phyloP scores from a whole-genome alignment of 306 rosid species.

The Quercus mongolica region DNA sequence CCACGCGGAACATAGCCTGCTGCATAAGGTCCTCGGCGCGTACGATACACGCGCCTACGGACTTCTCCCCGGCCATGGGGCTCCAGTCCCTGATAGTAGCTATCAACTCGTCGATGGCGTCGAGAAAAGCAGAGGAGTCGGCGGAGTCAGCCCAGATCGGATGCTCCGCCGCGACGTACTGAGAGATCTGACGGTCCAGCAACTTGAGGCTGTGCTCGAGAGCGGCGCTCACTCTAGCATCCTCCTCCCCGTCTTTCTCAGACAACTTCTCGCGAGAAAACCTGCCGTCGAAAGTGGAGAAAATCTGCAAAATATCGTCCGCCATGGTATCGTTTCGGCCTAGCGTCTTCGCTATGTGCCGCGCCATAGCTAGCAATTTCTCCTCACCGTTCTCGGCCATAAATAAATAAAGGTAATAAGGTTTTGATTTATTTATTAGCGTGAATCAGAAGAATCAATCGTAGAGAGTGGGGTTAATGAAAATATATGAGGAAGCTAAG shows the following conservation, averaged over 20 bases:
- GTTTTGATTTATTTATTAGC: background rate
- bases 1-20: slow-evolving; percentile 86
- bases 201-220: slow-evolving; percentile 68
- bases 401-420: background rate
- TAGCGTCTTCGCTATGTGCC: slow-evolving; percentile 93
- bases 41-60: slow-evolving; percentile 47
- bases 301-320: slow-evolving; percentile 84
- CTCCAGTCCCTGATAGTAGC: slow-evolving; percentile 68
- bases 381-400: slow-evolving; percentile 98
- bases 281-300: slow-evolving; percentile 88
- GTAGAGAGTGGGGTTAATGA: background rate
- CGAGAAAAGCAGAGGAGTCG: slow-evolving; percentile 69
- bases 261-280: slow-evolving; percentile 85
- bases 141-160: slow-evolving; percentile 83
- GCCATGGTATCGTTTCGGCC: slow-evolving; percentile 77
- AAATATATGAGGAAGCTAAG: background rate
- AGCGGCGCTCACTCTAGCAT: slow-evolving; percentile 45
- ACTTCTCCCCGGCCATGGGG: slow-evolving; percentile 56
- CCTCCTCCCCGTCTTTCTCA: slow-evolving; percentile 38
- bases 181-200: slow-evolving; percentile 79
- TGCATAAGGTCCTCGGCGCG: slow-evolving; percentile 86
- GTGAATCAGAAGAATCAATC: background rate
- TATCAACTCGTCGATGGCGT: slow-evolving; percentile 70
- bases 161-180: slow-evolving; percentile 52
- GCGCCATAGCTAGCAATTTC: slow-evolving; percentile 80